phyloP scores from a whole-genome alignment of 805 yeast species.

The Suhomyces canberraensis region DNA sequence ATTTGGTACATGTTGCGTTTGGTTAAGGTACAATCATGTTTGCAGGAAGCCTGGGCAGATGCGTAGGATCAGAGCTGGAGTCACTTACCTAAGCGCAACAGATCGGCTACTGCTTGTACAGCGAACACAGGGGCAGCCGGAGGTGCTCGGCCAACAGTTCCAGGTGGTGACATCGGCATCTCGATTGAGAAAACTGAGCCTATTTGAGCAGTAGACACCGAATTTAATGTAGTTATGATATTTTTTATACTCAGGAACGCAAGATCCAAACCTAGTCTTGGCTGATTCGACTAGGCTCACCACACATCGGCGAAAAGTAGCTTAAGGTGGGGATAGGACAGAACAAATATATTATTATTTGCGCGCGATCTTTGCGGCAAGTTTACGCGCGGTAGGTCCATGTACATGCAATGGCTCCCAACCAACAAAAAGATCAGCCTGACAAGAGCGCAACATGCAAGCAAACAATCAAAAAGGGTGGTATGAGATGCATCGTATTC shows the following conservation, averaged over 20 bases:
- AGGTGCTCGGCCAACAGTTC: too few relatives aligned
- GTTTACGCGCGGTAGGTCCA: neutral
- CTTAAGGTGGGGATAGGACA: neutral
- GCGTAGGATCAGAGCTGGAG: too few relatives aligned
- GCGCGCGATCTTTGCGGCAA: neutral
- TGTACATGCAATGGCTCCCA: neutral
- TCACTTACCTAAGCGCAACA: too few relatives aligned
- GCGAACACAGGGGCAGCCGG: too few relatives aligned
- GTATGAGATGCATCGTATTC: neutral
- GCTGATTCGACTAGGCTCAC: neutral
- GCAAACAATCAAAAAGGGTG: neutral
- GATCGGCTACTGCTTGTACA: too few relatives aligned
- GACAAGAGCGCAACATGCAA: constrained; percentile 1
- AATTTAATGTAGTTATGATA: too few relatives aligned
- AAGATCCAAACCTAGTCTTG: neutral
- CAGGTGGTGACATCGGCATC: too few relatives aligned
- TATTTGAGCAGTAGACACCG: too few relatives aligned
- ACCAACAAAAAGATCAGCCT: neutral
- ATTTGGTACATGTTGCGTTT: too few relatives aligned
- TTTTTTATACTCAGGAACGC: constrained; percentile 1
- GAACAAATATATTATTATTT: neutral
- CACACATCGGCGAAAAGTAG: neutral
- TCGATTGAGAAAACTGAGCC: too few relatives aligned
- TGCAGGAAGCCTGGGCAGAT: too few relatives aligned
- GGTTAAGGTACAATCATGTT: too few relatives aligned